These are phyloP conservation scores for Ceratocystis lukuohia DNA, from an alignment of 2,329 filamentous ascomycete species.

Conservation along the genomic window DNA sequence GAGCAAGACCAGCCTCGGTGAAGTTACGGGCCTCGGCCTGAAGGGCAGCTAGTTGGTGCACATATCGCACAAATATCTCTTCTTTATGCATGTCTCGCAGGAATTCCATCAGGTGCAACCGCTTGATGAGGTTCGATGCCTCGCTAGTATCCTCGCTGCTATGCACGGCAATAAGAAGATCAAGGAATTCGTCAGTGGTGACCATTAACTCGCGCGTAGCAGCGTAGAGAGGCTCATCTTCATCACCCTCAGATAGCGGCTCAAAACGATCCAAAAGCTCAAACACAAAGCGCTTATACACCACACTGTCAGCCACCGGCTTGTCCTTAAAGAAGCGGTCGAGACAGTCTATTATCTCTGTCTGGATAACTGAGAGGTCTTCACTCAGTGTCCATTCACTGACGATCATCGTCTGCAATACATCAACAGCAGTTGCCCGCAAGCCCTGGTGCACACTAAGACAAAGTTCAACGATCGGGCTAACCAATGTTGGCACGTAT, in stretches of 20 bases:
- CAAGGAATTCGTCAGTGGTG: slow-evolving; percentile 80
- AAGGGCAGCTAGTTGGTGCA: slow-evolving; percentile 73
- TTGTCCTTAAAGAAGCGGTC: slow-evolving; percentile 84
- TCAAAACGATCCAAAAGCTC: slow-evolving; percentile 76
- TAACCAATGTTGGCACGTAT: slow-evolving; percentile 85
- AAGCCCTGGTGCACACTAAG: slow-evolving; percentile 89
- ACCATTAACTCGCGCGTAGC: slow-evolving; percentile 67
- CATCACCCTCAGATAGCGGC: slow-evolving; percentile 48
- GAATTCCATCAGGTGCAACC: slow-evolving; percentile 86
- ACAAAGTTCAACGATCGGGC: slow-evolving; percentile 84
- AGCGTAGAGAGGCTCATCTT: slow-evolving; percentile 52
- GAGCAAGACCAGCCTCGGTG: slow-evolving; percentile 75
- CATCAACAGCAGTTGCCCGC: slow-evolving; percentile 77
- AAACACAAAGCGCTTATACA: slow-evolving; percentile 83
- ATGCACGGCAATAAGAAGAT: slow-evolving; percentile 81
- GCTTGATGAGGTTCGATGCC: slow-evolving; percentile 73
- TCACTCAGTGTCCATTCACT: slow-evolving; percentile 96
- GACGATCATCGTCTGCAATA: slow-evolving; percentile 94
- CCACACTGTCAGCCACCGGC: slow-evolving; percentile 70
- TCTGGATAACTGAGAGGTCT: slow-evolving; percentile 80
- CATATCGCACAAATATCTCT: slow-evolving; percentile 90
- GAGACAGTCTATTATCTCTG: slow-evolving; percentile 89
- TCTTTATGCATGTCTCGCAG: slow-evolving; percentile 93
- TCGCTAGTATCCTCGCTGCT: slow-evolving; percentile 60
- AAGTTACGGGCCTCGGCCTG: slow-evolving; percentile 65